Base-by-base conservation (phyloP, 306 rosid species). In the Citrullus mucosospermus region DNA sequence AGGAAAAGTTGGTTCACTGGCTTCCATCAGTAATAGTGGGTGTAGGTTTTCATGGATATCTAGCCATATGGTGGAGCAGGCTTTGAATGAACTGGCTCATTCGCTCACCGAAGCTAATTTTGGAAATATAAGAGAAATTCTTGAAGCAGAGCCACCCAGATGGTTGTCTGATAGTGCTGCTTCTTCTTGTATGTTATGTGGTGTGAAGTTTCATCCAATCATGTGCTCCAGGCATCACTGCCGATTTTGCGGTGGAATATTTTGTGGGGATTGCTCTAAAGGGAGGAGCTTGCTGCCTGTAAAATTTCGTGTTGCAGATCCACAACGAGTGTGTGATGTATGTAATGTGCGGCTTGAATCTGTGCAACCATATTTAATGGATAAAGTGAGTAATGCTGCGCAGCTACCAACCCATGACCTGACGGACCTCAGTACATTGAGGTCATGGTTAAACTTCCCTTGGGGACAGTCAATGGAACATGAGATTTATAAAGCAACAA, bases 91-190 rank as follows among this genome's bases (percentile, higher is more conserved):
- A 84, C 90, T 95, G 90, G 96, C 97, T 30, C 96, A 91, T 71
- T 91, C 99, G 48, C 96, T 95, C 54, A 86, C 93, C 0, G 99
- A 92, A 59, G 91, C 88, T 34, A 95, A 87, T 82, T 84, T 85
- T 75, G 92, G 91, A 43, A 81, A 87, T 80, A 88, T 78, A 67
- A 87, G 78, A 79, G 99, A 90, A 85, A 80, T 96, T 72, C 79
- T 96, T 34, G 97, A 96, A 81, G 85, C 93, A 0, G 99, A 96
- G 20, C 97, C 99, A 11, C 99, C 98, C 59, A 91, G 88, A 71
- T 96, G 99, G 99, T 84, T 96, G 88, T 88, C 98, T 4, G 93
- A 96, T 81, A 96, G 99, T 82, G 86, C 97, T 83, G 91, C 99
- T 34, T 46, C 91, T 82, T 77, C 96, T 77, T 96, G 99, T 82